Percentiles rank a stretch among this genome's conserved stretches.
These are phyloP conservation scores for Alternaria tenuissima DNA, from an alignment of 2,329 filamentous ascomycete species.

Conservation along the genomic window DNA sequence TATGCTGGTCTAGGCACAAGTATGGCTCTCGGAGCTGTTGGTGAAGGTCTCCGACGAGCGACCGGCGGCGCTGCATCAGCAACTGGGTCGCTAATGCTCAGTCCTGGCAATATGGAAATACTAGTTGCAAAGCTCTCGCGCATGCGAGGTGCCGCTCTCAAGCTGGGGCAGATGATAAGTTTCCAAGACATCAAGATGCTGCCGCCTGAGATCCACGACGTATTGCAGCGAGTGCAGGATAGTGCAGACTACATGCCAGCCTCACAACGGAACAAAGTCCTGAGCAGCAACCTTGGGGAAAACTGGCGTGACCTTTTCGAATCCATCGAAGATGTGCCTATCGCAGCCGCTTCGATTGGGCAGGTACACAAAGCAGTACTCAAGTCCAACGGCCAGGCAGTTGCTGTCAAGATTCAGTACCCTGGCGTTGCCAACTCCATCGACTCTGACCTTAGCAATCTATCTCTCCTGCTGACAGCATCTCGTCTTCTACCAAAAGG, in stretches of 20 bases:
- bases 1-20: conserved; percentile 92
- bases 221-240: conserved; percentile 93
- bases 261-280: conserved; percentile 87
- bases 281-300: conserved; percentile 77
- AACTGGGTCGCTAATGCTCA: conserved; percentile 83
- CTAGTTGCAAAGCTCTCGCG: conserved; percentile 91
- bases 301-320: conserved; percentile 86
- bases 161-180: conserved; percentile 97
- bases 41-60: conserved; percentile 81
- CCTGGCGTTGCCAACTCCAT: conserved; percentile 96
- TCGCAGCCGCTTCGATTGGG: conserved; percentile 95
- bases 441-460: conserved; percentile 93
- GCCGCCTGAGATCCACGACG: conserved; percentile 83
- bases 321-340: conserved; percentile 87
- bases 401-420: conserved; percentile 97
- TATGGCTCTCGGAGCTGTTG: conserved; percentile 92
- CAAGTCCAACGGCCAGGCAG: conserved; percentile 74
- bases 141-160: conserved; percentile 97
- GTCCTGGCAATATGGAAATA: conserved; percentile 88
- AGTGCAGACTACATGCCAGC: conserved; percentile 97
- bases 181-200: conserved; percentile 98
- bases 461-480: conserved; percentile 88
- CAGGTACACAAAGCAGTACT: conserved; percentile 90
- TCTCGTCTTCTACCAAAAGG: conserved; percentile 90
- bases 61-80: conserved; percentile 69